Evolutionary conservation across 257 asterid genomes (phyloP), one percentile per base, ranked within the genome.

Genomic region (Scutellaria barbata): DNA sequence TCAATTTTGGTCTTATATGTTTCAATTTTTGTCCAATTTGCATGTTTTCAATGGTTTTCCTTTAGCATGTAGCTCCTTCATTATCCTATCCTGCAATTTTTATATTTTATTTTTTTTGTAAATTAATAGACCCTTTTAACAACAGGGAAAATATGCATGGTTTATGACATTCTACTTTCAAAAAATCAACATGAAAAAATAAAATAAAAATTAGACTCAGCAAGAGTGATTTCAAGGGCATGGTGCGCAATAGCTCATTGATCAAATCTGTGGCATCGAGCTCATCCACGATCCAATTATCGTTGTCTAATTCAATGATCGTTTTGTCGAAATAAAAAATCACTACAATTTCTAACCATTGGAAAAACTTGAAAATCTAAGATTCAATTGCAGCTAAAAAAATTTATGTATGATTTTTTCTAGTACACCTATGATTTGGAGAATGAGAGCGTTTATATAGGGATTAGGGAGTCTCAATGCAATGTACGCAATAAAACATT

Each of bases 311-410:
- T 13, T 86, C 89, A 60, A 86, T 82, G 1, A 86, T 82, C 30
- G 89, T 86, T 63, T 82, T 80, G 57, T 86, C 89, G n/a, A 86
- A 86, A 56, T 86, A 88, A 53, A 86, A 80, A 39, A 86, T 78
- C 53, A 79, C 81, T 42, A 80, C 65, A 22, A 79, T 79, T 56
- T 71, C 86, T n/a, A 1, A 84, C 82, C 92, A 87, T 83, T 1
- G 45, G 2, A 1, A 4, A 10, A 4, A 14, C 10, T 14, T 9
- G 9, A 8, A 8, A 40, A 59, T 59, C 65, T 40, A 18, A 60
- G 14, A 35, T 13, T 35, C 35, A 8, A 58, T 5, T 30, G 65
- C 40, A 37, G 22, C 1, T n/a, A 9, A n/a, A 0, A 22, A 22
- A 22, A 22, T 22, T 22, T 22, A 22, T 22, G n/a, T 16, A 5